phyloP scores from a whole-genome alignment of 192 early-diverging fungal genomes.

The Coemansia sp. region DNA sequence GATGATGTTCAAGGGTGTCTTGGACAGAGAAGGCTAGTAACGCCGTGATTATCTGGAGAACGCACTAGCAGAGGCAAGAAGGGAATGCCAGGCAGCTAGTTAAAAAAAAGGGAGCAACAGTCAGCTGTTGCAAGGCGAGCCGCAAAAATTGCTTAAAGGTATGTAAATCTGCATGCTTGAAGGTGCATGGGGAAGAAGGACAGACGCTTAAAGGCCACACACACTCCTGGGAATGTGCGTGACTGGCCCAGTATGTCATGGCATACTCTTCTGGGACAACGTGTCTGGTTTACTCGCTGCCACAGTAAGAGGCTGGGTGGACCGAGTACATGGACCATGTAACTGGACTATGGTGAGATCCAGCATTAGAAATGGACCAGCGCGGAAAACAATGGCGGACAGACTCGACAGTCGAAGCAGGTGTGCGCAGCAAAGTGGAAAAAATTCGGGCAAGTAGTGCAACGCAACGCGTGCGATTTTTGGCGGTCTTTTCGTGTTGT shows the following conservation, averaged over 20 bases:
- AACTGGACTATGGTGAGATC: background rate
- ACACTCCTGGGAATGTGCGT: background rate
- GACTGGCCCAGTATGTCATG: background rate
- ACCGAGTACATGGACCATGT: background rate
- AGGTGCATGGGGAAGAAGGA: slow-evolving; percentile 5
- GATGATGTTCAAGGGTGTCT: background rate
- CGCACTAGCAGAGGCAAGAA: slow-evolving; percentile 2
- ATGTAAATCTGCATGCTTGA: slow-evolving; percentile 9
- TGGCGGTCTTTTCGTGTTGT: slow-evolving; percentile 47
- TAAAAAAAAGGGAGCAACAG: background rate
- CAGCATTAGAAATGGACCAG: background rate
- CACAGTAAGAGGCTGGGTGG: background rate
- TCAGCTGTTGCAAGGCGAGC: background rate
- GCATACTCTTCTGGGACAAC: background rate
- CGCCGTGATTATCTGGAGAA: background rate
- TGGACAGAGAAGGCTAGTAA: slow-evolving; percentile 5
- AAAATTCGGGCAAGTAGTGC: background rate
- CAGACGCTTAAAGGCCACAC: background rate
- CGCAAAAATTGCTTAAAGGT: slow-evolving; percentile 8
- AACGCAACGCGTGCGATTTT: slow-evolving; percentile 18
- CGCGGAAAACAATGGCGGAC: background rate
- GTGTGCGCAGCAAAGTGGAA: slow-evolving; percentile 2
- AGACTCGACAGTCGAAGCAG: background rate
- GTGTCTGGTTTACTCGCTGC: background rate
- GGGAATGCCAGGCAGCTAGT: background rate